Conservation (phyloP, 176 grass and related monocot genomes). For the Guadua angustifolia region DNA sequence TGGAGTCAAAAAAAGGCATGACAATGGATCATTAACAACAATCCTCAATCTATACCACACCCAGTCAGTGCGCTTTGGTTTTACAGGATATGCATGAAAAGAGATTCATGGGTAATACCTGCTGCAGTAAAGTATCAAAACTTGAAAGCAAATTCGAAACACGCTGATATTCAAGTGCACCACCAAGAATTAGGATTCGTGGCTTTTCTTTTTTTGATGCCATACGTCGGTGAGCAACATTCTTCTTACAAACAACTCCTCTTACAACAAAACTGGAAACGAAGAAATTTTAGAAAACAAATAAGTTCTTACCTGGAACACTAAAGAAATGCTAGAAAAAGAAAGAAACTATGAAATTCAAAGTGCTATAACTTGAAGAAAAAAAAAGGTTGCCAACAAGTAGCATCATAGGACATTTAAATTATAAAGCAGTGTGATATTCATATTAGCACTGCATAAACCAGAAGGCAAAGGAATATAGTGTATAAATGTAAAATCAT, state of each 20-base stretch:
- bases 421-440: conserved; percentile 32
- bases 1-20: conserved; percentile 45
- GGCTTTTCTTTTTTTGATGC: conserved; percentile 73
- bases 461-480: neutral
- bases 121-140: conserved; percentile 98
- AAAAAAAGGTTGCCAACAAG: conserved; percentile 27
- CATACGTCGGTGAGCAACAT: conserved; percentile 92
- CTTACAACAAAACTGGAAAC: conserved; percentile 78
- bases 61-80: conserved; percentile 15
- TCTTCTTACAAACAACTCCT: conserved; percentile 99
- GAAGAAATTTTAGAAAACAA: conserved; percentile 26
- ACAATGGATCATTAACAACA: conserved; percentile 39
- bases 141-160: conserved; percentile 97
- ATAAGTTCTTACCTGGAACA: conserved; percentile 28
- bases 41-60: neutral
- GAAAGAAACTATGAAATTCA: conserved; percentile 23
- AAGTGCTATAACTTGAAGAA: neutral
- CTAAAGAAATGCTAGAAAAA: conserved; percentile 36
- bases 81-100: conserved; percentile 19
- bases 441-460: conserved; percentile 31
- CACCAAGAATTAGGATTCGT: conserved; percentile 82
- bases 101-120: conserved; percentile 56
- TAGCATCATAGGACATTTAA: conserved; percentile 7
- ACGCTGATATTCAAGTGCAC: conserved; percentile 97
- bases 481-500: conserved; percentile 18